Conservation (phyloP, 2,329 filamentous ascomycete genomes). For the Eutypa lata region DNA sequence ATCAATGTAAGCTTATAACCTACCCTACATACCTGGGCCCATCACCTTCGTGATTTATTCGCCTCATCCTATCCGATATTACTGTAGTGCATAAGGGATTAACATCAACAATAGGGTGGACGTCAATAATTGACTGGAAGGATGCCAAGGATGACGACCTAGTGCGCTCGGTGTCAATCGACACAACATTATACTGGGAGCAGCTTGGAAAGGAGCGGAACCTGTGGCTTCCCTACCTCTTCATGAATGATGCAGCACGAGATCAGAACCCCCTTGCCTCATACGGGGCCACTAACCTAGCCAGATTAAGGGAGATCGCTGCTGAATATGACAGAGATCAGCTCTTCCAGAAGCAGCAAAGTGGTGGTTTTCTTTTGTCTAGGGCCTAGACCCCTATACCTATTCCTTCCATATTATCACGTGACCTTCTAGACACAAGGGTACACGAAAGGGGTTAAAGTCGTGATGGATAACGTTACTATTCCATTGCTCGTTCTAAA, state of each 20-base stretch:
- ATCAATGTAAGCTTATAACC: conserved; percentile 17
- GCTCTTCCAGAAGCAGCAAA: conserved; percentile 24
- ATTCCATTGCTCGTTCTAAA: too few relatives aligned
- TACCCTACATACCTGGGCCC: too few relatives aligned
- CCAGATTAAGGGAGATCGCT: conserved; percentile 14
- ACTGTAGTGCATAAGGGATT: too few relatives aligned
- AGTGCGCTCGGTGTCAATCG: conserved; percentile 9
- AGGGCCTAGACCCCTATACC: not conserved
- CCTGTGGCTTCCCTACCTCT: conserved; percentile 2
- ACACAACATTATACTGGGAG: conserved; percentile 5
- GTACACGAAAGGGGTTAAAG: too few relatives aligned
- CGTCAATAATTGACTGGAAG: conserved; percentile 16
- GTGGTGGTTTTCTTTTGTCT: conserved; percentile 13
- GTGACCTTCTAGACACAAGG: too few relatives aligned
- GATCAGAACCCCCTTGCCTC: conserved; percentile 19
- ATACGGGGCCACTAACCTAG: conserved; percentile 21
- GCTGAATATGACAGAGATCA: conserved; percentile 18
- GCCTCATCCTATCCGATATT: too few relatives aligned
- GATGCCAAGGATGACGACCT: conserved; percentile 10
- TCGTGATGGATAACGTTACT: too few relatives aligned
- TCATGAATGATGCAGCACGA: conserved; percentile 23
- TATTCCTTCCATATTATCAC: too few relatives aligned
- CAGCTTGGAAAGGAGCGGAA: conserved; percentile 1
- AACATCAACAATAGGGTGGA: too few relatives aligned
- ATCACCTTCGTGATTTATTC: too few relatives aligned